Evolutionary conservation across 2,329 filamentous ascomycete species (phyloP), one percentile per base, ranked within the genome.

Genomic region (Cladophialophora yegresii): DNA sequence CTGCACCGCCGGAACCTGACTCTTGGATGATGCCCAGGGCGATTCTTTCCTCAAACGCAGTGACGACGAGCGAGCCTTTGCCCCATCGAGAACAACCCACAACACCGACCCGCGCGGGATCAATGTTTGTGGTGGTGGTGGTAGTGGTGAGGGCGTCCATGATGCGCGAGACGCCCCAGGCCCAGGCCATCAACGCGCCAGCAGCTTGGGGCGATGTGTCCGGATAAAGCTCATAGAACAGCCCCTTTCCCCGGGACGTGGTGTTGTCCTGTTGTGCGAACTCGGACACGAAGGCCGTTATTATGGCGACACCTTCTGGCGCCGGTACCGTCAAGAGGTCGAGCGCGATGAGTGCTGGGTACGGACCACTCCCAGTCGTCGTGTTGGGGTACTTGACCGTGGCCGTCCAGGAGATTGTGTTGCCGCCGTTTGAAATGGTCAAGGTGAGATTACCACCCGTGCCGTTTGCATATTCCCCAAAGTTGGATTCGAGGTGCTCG

Each of bases 31-130:
- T 79, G 13, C 84, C 86, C 36, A 88, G 79, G 20, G 83, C 84
- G 64, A 88, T 85, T 49, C 85, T 84, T 60, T 78, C 72, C 64
- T 85, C 84, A 23, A 87, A 78, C 2, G 85, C 85, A 16, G 84
- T 85, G 4, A 82, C 83, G n/a, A 87, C 78, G 67, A 88, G 81
- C 32, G 85, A 85, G 12, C 85, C 85, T 76, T 88, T 88, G 62
- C 85, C 85, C 75, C 87, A 86, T 47, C 85, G 82, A 59, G 84
- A 87, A 78, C 85, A 88, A 4, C 86, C 86, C 13, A 85, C 87
- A 1, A 87, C 84, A 54, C 83, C 85, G 22, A 85, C 74, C 2
- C 77, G 77, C 43, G 72, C 77, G 26, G 79, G 70, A 73, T 85
- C 80, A 72, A 88, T 86, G 10, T 73, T 73, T 12, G 72, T 70